These are phyloP conservation scores for Backusella tuberculispora DNA, from an alignment of 192 early-diverging fungal genomes.

Conservation along the genomic window DNA sequence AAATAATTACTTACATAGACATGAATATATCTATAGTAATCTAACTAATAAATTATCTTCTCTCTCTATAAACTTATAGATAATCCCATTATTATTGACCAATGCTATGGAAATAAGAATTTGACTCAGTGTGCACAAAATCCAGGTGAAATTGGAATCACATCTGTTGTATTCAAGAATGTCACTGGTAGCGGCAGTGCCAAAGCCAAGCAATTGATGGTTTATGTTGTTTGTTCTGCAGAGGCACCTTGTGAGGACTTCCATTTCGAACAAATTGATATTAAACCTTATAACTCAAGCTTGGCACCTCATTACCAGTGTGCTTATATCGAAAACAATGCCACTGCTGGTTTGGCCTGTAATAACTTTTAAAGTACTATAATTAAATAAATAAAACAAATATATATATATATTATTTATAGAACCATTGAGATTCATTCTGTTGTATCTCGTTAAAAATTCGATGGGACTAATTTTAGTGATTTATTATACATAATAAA, in stretches of 20 bases:
- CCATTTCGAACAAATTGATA: neutral
- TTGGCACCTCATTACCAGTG: neutral
- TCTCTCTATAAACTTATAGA: neutral
- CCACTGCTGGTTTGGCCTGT: slow-evolving; percentile 4
- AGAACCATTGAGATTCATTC: no score
- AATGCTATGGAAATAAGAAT: neutral
- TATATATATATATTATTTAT: neutral
- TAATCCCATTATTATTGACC: neutral
- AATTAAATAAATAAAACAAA: neutral
- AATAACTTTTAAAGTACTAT: neutral
- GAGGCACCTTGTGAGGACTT: neutral
- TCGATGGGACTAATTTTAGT: no score
- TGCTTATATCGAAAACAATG: neutral
- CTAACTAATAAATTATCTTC: no score
- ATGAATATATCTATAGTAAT: no score
- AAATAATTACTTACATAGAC: neutral
- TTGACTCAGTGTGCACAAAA: neutral
- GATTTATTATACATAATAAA: no score
- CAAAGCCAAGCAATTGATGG: neutral
- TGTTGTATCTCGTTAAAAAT: no score
- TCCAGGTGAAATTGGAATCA: neutral
- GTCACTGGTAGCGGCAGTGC: neutral
- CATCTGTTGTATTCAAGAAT: neutral
- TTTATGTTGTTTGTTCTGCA: slow-evolving; percentile 1
- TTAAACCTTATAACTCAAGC: neutral